Base-by-base conservation (phyloP, 768 basidiomycete species). In the Trichaptum fuscoviolaceum region DNA sequence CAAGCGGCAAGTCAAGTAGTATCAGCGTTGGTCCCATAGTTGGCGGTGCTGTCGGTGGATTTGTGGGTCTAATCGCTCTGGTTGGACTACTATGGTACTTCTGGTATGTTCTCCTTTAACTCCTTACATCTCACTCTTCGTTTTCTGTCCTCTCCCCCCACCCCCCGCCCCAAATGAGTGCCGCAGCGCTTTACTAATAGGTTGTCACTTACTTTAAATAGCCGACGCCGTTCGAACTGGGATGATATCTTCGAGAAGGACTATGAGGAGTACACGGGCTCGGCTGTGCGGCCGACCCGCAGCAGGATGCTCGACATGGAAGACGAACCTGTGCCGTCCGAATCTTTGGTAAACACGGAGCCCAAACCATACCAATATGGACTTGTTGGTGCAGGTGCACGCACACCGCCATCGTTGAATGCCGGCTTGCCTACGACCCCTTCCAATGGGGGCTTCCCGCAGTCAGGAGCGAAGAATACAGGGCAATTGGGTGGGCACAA, bases 301-400 rank as follows among this genome's bases (percentile, higher is more conserved):
- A 76, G 59, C 71, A 78, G 64, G 76, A 74, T 25, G 18, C 69
- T 77, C 27, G 73, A 77, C 58, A 68, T 73, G 64, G 67, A 62
- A 30, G 63, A 66, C 25, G 77, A 78, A 57, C 74, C 76, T 30
- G 24, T 34, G 23, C 24, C 59, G 8, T 25, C 59, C 15, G 59
- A 20, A 61, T 52, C 42, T 12, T 20, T 52, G 10, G 42, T 52
- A 3, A 52, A 52, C 42, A 52, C 42, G 12, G 80, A 82, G 61
- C 85, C 84, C 5, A 82, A 77, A 71, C 86, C 87, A 25, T 89
- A 89, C 71, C 80, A 85, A 70, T 89, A 89, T 68, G 87, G 87
- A 20, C 78, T 85, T 57, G 83, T 89, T 26, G 88, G 87, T 69
- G 7, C 69, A 61, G 25, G 36, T 63, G 60, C 20, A 17, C 24